These are phyloP conservation scores for Elsinoe australis DNA, from an alignment of 2,329 filamentous ascomycete genomes.

Conservation along the genomic window DNA sequence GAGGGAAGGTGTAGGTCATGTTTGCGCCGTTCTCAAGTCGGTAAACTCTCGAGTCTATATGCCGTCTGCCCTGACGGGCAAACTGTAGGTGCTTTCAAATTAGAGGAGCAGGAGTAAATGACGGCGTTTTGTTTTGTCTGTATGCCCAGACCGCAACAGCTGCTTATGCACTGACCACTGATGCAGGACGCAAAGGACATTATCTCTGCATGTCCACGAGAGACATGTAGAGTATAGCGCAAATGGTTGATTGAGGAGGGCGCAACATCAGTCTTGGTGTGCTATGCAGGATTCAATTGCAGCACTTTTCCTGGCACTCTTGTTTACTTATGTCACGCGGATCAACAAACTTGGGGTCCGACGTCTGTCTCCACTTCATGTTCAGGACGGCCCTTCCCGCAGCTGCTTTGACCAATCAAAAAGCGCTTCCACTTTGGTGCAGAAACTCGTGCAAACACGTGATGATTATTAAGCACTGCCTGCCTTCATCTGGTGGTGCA, in stretches of 20 bases:
- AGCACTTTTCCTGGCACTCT: too few relatives aligned
- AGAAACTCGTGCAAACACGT: too few relatives aligned
- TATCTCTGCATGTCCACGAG: slow-evolving; percentile 10
- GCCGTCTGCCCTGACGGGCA: slow-evolving; percentile 13
- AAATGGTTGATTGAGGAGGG: neutral
- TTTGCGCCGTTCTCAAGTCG: neutral
- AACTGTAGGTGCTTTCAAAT: neutral
- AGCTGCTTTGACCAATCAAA: too few relatives aligned
- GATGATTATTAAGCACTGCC: too few relatives aligned
- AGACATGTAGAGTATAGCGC: neutral
- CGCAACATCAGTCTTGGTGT: neutral
- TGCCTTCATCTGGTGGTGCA: too few relatives aligned
- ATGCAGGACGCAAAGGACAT: slow-evolving; percentile 3
- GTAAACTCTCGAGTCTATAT: neutral
- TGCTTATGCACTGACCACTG: slow-evolving; percentile 16
- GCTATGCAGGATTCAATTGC: too few relatives aligned
- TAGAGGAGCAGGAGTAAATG: neutral
- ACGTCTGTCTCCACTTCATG: too few relatives aligned
- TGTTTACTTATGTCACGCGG: too few relatives aligned
- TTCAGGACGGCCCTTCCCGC: too few relatives aligned
- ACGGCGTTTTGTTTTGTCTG: slow-evolving; percentile 14
- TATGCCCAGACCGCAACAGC: slow-evolving; percentile 11
- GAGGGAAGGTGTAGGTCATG: slow-evolving; percentile 17
- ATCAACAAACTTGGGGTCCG: too few relatives aligned
- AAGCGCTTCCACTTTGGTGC: too few relatives aligned